Evolutionary conservation across 352 stramenopile species (phyloP), one percentile per base, ranked within the genome.

Genomic region (Phytophthora melonis): DNA sequence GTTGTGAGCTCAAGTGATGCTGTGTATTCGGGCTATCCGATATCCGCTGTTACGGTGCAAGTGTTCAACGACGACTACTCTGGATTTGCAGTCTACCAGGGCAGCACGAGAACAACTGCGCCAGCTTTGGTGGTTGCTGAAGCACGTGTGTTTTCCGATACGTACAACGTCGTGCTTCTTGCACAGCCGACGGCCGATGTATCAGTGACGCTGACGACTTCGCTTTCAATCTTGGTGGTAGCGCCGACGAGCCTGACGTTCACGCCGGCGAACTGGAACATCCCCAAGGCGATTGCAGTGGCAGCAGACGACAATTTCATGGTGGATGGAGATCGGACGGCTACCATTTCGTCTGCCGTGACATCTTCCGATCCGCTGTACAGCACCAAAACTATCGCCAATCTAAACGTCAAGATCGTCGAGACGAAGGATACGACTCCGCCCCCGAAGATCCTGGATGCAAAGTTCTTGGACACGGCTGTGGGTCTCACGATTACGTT

Each of bases 381-480:
- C 30, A 63, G 49, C 2, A 27, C 25, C 3, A 72, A 83, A 32
- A 66, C 72, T 18, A 71, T 87, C 9, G 32, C 39, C 0, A 43
- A 65, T 10, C 36, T 88, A 11, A 77, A 54, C 34, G 85, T 92
- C 14, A 87, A 75, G 47, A 87, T 92, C 19, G 80, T 89, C 0
- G 83, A 92, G 52, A 90, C 83, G 1, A 88, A 84, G 49, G 85
- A 92, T 30, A 80, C 75, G 16, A 89, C 83, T 18, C 83, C 85
- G 3, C 79, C 85, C 52, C 85, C 85, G 2, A 89, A 86, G 43
- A 68, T 92, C 3, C 56, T 84, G 5, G 79, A 81, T 4, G 83
- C 67, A 5, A 88, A 84, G 62, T 90, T 92, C 64, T 7, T 87
- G 10, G 82, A 86, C 13, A 89, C 81, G 3, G 85, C 73, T 6